These are phyloP conservation scores for Alectoria sarmentosa DNA, from an alignment of 495 filamentous ascomycete genomes.

Conservation along the genomic window DNA sequence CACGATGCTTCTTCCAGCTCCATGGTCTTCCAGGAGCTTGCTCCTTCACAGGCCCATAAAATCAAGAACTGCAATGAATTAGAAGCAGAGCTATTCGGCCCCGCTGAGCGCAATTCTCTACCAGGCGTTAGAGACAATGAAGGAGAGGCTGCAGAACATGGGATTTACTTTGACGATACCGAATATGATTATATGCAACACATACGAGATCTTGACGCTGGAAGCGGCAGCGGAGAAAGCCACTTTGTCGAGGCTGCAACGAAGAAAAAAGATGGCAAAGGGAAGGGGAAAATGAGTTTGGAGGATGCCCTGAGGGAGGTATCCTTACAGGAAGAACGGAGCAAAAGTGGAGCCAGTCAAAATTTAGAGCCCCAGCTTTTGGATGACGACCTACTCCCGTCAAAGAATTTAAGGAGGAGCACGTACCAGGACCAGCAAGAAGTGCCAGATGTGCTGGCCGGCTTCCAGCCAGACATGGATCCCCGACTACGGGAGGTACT, in stretches of 20 bases:
- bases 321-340: slow-evolving; percentile 50
- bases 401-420: slow-evolving; percentile 59
- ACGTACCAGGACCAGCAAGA: slow-evolving; percentile 94
- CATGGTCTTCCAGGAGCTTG: slow-evolving; percentile 27
- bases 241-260: slow-evolving; percentile 70
- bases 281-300: slow-evolving; percentile 65
- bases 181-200: slow-evolving; percentile 99
- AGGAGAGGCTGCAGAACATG: slow-evolving; percentile 90
- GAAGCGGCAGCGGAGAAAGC: slow-evolving; percentile 50
- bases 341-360: slow-evolving; percentile 35
- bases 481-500: slow-evolving; percentile 84
- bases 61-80: slow-evolving; percentile 64
- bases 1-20: slow-evolving; percentile 56
- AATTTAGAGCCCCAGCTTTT: slow-evolving; percentile 36
- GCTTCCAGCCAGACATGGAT: slow-evolving; percentile 98
- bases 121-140: slow-evolving; percentile 70
- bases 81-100: slow-evolving; percentile 64
- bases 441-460: slow-evolving; percentile 80
- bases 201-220: slow-evolving; percentile 73
- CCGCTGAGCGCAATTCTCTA: slow-evolving; percentile 31
- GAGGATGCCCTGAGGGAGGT: slow-evolving; percentile 73
- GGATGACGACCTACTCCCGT: slow-evolving; percentile 63
- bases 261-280: slow-evolving; percentile 50
- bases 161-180: slow-evolving; percentile 82
- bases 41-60: slow-evolving; percentile 46